Conservation (phyloP, 1,139 yeast genomes). For the Pneumocystis wakefieldiae region DNA sequence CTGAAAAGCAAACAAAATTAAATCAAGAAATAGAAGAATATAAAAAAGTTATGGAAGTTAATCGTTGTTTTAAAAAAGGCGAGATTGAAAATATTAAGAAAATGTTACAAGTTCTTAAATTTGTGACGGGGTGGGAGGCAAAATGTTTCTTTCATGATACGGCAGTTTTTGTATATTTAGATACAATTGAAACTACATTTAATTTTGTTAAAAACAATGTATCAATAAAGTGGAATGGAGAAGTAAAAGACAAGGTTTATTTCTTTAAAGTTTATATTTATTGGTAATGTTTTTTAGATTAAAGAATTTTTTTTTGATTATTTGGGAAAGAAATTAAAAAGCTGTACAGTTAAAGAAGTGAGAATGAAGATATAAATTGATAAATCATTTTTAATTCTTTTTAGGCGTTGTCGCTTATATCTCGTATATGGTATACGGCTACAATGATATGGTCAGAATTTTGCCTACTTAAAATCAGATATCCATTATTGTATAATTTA, state of each 20-base stretch:
- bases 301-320: neutral
- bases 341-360: neutral
- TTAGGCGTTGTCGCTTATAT: neutral
- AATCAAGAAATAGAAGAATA: slow-evolving; percentile 9
- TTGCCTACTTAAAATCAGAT: neutral
- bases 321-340: neutral
- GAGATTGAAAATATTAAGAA: slow-evolving; percentile 36
- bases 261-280: neutral
- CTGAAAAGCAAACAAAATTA: neutral
- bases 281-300: neutral
- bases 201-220: neutral
- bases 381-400: neutral
- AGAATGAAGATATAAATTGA: neutral
- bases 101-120: slow-evolving; percentile 17
- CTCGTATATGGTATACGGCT: neutral
- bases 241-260: neutral
- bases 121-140: slow-evolving; percentile 9
- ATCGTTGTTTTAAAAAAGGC: slow-evolving; percentile 18
- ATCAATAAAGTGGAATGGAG: neutral
- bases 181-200: neutral
- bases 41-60: slow-evolving; percentile 12
- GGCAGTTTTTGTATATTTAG: slow-evolving; percentile 1
- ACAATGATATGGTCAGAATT: neutral
- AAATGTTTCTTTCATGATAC: neutral
- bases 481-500: neutral